A percentile compares a stretch with the other conserved stretches of the same genome.
These are phyloP conservation scores for Talaromyces nanjingensis DNA, from an alignment of 495 filamentous ascomycete genomes.

Conservation along the genomic window DNA sequence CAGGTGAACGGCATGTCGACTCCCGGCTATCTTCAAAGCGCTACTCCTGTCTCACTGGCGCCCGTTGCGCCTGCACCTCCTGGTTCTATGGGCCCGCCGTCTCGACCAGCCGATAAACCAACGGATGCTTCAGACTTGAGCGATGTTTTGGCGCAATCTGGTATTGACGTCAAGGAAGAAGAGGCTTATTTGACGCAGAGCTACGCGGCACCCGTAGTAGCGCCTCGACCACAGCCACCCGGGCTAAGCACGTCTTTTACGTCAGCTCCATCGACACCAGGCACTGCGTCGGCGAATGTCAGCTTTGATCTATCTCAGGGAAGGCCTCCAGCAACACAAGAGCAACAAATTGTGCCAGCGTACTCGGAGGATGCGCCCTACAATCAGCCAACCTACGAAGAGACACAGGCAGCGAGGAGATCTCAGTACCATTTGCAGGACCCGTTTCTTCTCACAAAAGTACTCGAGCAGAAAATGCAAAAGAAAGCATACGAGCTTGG, in stretches of 20 bases:
- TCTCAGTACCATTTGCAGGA: constrained; percentile 50
- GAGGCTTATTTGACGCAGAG: constrained; percentile 62
- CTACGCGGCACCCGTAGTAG: constrained; percentile 45
- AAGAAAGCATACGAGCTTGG: constrained; percentile 45
- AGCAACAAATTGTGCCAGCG: constrained; percentile 26
- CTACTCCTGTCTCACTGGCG: constrained; percentile 8
- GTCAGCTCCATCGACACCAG: constrained; percentile 35
- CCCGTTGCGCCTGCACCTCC: constrained; percentile 24
- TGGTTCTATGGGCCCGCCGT: constrained; percentile 75
- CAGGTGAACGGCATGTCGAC: constrained; percentile 26
- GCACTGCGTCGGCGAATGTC: constrained; percentile 27
- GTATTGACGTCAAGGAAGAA: constrained; percentile 78
- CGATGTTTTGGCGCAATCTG: constrained; percentile 71
- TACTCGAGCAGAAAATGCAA: constrained; percentile 41
- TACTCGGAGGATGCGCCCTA: constrained; percentile 23
- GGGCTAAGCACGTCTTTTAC: constrained; percentile 33
- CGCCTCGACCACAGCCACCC: constrained; percentile 34
- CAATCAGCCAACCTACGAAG: constrained; percentile 35
- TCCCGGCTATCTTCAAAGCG: constrained; percentile 7
- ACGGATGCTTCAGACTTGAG: constrained; percentile 64
- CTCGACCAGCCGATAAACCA: constrained; percentile 60
- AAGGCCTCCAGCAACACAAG: constrained; percentile 26
- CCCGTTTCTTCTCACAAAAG: constrained; percentile 48
- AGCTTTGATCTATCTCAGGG: constrained; percentile 27
- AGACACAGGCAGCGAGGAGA: constrained; percentile 35